Conservation (phyloP, 2,329 filamentous ascomycete species). For the Arthrobotrys megalospora region DNA sequence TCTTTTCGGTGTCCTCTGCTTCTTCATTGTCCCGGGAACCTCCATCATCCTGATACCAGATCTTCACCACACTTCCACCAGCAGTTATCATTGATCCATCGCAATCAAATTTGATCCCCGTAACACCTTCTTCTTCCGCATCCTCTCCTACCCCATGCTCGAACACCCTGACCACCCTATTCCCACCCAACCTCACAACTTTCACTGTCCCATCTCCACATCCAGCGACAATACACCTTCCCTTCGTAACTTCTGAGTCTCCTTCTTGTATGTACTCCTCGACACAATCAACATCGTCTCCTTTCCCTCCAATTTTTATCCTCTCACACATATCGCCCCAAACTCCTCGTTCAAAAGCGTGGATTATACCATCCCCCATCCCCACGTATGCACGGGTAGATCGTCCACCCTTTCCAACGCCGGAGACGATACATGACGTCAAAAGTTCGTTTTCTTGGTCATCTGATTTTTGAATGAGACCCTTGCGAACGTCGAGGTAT, state of each 20-base stretch:
- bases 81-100: constrained; percentile 89
- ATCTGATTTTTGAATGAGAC: constrained; percentile 86
- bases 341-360: constrained; percentile 91
- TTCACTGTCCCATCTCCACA: constrained; percentile 73
- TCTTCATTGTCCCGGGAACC: constrained; percentile 70
- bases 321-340: constrained; percentile 87
- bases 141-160: constrained; percentile 61
- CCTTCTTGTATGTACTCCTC: constrained; percentile 60
- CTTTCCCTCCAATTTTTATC: constrained; percentile 65
- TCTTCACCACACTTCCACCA: constrained; percentile 86
- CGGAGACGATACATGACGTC: constrained; percentile 83
- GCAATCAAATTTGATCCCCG: constrained; percentile 86
- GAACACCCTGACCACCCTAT: constrained; percentile 62
- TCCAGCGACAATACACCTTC: constrained; percentile 62
- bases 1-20: constrained; percentile 67
- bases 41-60: constrained; percentile 82
- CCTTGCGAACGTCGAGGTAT: constrained; percentile 85
- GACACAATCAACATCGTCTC: constrained; percentile 63
- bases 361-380: constrained; percentile 77
- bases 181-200: constrained; percentile 68
- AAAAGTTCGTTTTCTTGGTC: constrained; percentile 95
- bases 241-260: constrained; percentile 55
- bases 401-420: constrained; percentile 78
- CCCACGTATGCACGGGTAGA: constrained; percentile 75
- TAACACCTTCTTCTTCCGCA: constrained; percentile 79